Evolutionary conservation across 1,284 basidiomycete genomes (phyloP).

Genomic region (Tilletia caries): DNA sequence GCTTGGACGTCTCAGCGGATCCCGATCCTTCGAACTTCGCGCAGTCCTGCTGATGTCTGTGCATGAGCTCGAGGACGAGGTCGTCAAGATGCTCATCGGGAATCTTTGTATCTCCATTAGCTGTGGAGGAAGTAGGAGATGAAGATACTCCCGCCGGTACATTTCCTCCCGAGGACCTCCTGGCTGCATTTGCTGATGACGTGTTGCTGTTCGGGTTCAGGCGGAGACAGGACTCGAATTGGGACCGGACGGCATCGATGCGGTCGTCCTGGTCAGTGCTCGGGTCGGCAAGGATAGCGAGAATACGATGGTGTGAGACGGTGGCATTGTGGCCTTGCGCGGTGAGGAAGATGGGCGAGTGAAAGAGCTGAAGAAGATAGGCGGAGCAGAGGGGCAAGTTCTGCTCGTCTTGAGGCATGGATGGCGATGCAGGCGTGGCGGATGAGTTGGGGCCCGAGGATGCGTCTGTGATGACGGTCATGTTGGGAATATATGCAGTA

Average conservation of each 20-base stretch:
- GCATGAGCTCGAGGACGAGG: constrained; percentile 11
- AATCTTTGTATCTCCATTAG: not conserved
- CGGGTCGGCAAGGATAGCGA: not conserved
- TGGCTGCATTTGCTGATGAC: not conserved
- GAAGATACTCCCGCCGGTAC: not conserved
- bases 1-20: too few relatives aligned
- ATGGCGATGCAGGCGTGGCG: too few relatives aligned
- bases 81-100: constrained; percentile 8
- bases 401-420: not conserved
- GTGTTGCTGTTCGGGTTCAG: not conserved
- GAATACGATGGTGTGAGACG: not conserved
- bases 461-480: too few relatives aligned
- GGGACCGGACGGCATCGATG: constrained; percentile 3
- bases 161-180: too few relatives aligned
- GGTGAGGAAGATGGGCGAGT: not conserved
- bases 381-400: not conserved
- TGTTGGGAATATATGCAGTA: too few relatives aligned
- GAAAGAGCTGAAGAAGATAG: not conserved
- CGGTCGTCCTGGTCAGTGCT: not conserved
- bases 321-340: not conserved
- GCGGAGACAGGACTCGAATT: constrained; percentile 1
- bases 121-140: too few relatives aligned
- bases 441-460: too few relatives aligned
- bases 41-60: constrained; percentile 8
- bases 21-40: too few relatives aligned